Evolutionary conservation across 2,329 filamentous ascomycete species (phyloP), one percentile per base, ranked within the genome.

Genomic region (Proliferodiscus dingleyae): DNA sequence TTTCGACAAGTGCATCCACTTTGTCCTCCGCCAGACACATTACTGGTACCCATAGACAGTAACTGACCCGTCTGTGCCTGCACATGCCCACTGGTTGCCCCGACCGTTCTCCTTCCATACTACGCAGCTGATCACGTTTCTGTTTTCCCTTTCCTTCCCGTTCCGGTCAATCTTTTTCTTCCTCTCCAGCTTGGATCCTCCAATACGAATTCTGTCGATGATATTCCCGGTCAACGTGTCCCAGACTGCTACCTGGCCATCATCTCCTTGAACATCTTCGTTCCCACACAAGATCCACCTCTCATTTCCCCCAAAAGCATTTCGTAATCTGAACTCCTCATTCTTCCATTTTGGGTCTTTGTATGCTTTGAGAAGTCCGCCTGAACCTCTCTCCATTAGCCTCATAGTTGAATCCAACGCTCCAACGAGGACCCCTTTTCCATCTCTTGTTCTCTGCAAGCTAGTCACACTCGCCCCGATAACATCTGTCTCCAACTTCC

Each of bases 271-370:
- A 36, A 49, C 54, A 36, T 53, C 68, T 66, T 96, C 90, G 59
- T 89, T 89, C 6, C 91, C 91, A 41, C 81, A 85, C 3, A 96
- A 60, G 1, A 93, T 87, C 39, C 85, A 83, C 49, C 79, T 82
- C 66, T 95, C 91, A 52, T 78, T 81, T 23, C 80, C 75, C 1
- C 87, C 90, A 45, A 96, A 69, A 58, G 78, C 72, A 47, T 54
- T 63, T 46, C 51, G 45, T 37, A 61, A 22, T 38, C 54, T 47
- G 34, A 54, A 54, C 34, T 64, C 57, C 13, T 55, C 51, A 43
- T 57, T 68, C 68, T 74, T 75, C 32, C 50, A 63, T 2, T 56
- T 68, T 0, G 71, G 66, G 23, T 78, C 75, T 15, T 73, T 73
- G 59, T 93, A 95, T 1, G 77, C 79, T 60, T 85, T 81, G 45